Conservation (phyloP, 192 early-diverging fungal species). For the Linnemannia schmuckeri region DNA sequence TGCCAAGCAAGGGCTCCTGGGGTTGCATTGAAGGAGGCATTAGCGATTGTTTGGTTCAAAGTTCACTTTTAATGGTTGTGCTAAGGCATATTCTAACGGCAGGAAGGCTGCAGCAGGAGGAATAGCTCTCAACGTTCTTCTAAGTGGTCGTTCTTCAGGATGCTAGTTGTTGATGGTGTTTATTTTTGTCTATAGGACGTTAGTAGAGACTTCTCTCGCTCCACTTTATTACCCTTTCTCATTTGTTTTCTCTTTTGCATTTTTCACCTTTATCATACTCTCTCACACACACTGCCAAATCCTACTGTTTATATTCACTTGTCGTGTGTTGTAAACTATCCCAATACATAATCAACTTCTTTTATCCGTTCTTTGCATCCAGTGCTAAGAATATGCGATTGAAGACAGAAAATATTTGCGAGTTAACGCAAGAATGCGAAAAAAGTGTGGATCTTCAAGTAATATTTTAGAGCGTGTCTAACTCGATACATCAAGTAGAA, state of each 20-base stretch:
- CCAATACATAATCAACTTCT: background rate
- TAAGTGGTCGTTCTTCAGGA: too few relatives aligned
- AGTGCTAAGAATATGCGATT: background rate
- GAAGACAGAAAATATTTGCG: too few relatives aligned
- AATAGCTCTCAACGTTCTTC: too few relatives aligned
- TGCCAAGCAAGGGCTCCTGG: slow-evolving; percentile 23
- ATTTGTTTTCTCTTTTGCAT: background rate
- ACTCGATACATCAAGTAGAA: background rate
- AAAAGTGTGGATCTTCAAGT: too few relatives aligned
- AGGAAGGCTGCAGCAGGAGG: too few relatives aligned
- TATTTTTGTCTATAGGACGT: background rate
- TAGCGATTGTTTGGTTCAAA: too few relatives aligned
- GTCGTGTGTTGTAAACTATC: slow-evolving; percentile 1
- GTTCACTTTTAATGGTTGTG: too few relatives aligned
- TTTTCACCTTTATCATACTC: background rate
- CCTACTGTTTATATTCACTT: background rate
- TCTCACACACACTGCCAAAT: background rate
- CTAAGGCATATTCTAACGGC: too few relatives aligned
- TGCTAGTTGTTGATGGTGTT: background rate
- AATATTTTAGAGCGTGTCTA: background rate
- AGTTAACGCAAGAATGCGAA: too few relatives aligned
- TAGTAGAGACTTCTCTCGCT: background rate
- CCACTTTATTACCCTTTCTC: background rate
- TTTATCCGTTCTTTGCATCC: background rate
- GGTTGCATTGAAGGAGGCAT: background rate